Conservation (phyloP, 768 basidiomycete species). For the Fibroporia radiculosa region DNA sequence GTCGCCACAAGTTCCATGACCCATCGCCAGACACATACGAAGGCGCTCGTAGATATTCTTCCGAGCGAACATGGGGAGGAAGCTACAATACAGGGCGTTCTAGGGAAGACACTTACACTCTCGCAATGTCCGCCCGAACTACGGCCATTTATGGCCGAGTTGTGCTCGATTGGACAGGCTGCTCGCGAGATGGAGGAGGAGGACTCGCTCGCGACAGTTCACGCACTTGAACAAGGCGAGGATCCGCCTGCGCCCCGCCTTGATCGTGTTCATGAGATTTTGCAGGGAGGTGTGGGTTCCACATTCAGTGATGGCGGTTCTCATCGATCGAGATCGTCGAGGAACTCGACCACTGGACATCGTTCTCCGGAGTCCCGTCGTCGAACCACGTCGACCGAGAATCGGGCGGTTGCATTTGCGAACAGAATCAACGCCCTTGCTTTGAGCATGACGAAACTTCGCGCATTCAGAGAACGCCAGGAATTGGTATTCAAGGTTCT, state of each 20-base stretch:
- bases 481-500: slow-evolving; percentile 63
- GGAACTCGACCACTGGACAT: not conserved
- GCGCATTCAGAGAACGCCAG: slow-evolving; percentile 67
- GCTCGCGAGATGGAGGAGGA: slow-evolving; percentile 12
- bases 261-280: slow-evolving; percentile 17
- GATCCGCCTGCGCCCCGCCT: slow-evolving; percentile 13
- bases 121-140: slow-evolving; percentile 54
- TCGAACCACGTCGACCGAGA: slow-evolving; percentile 30
- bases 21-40: slow-evolving; percentile 28
- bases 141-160: slow-evolving; percentile 49
- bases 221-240: slow-evolving; percentile 11
- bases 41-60: slow-evolving; percentile 10
- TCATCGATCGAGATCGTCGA: not conserved
- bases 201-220: slow-evolving; percentile 12
- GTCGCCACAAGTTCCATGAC: slow-evolving; percentile 48
- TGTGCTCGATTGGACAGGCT: slow-evolving; percentile 11
- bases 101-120: slow-evolving; percentile 49
- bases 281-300: slow-evolving; percentile 17
- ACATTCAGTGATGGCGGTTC: slow-evolving; percentile 3
- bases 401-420: slow-evolving; percentile 65
- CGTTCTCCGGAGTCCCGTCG: slow-evolving; percentile 8
- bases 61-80: slow-evolving; percentile 3
- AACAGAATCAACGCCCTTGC: slow-evolving; percentile 74
- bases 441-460: slow-evolving; percentile 60
- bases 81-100: slow-evolving; percentile 35